These are phyloP conservation scores for Macrolepiota fuliginosa DNA, from an alignment of 768 basidiomycete species.

Conservation along the genomic window DNA sequence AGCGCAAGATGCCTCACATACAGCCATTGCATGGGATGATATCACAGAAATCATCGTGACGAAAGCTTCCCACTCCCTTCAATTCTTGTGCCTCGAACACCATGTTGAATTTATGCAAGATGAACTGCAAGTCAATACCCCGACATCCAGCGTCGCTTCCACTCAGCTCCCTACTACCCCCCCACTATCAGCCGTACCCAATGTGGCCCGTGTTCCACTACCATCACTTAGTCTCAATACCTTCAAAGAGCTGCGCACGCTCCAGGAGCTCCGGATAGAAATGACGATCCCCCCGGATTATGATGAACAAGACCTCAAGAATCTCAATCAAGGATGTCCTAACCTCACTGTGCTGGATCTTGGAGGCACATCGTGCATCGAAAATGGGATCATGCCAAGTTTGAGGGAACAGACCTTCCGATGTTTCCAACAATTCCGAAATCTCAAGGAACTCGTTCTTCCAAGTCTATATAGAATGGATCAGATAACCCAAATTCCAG, in stretches of 20 bases:
- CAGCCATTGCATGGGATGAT: slow-evolving; percentile 29
- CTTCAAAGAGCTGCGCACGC: background rate
- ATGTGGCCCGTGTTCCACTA: background rate
- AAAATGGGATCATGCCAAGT: slow-evolving; percentile 14
- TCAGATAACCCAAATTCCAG: background rate
- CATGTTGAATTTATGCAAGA: slow-evolving; percentile 34
- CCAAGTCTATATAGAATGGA: background rate
- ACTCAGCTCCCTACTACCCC: background rate
- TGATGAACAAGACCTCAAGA: background rate
- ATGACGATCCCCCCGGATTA: background rate
- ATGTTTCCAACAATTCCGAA: background rate
- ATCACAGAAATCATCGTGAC: slow-evolving; percentile 29
- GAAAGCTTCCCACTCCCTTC: slow-evolving; percentile 28
- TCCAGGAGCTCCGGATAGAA: background rate
- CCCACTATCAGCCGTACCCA: background rate
- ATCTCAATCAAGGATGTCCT: background rate
- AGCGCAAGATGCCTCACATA: slow-evolving; percentile 23
- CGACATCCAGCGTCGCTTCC: slow-evolving; percentile 6
- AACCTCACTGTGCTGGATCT: background rate
- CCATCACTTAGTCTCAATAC: slow-evolving; percentile 8
- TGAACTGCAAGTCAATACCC: slow-evolving; percentile 22
- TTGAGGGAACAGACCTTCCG: slow-evolving; percentile 22
- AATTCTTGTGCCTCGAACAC: slow-evolving; percentile 40
- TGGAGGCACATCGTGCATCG: background rate
- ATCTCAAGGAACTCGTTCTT: slow-evolving; percentile 7